phyloP scores from a whole-genome alignment of 1,284 basidiomycete genomes.

The Cutaneotrichosporon mucoides region DNA sequence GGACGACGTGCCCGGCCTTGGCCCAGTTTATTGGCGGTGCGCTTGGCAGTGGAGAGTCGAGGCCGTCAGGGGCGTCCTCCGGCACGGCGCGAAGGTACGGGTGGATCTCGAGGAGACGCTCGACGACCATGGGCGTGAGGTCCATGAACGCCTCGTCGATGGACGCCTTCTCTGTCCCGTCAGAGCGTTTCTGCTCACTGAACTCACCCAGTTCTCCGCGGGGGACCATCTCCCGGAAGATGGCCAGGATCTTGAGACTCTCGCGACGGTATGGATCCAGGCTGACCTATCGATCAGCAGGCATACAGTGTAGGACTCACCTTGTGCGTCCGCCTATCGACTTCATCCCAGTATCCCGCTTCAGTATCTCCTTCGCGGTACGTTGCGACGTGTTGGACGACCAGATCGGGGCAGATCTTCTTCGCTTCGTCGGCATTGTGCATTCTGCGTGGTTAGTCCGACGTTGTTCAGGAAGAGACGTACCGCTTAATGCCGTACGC shows the following conservation, averaged over 20 bases:
- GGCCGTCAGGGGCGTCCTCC: conserved; percentile 61
- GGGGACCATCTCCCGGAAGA: conserved; percentile 76
- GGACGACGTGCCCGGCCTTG: conserved; percentile 65
- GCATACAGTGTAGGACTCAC: conserved; percentile 50
- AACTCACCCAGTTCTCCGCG: conserved; percentile 61
- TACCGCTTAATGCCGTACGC: conserved; percentile 77
- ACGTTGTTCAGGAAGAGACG: conserved; percentile 1
- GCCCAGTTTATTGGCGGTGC: conserved; percentile 68
- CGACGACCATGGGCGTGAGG: conserved; percentile 70
- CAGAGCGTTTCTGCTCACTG: neutral
- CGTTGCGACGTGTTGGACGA: conserved; percentile 89
- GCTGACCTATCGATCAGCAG: conserved; percentile 62
- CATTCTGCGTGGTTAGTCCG: conserved; percentile 20
- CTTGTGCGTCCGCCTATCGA: conserved; percentile 87
- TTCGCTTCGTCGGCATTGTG: conserved; percentile 64
- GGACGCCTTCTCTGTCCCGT: conserved; percentile 64
- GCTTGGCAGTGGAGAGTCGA: conserved; percentile 76
- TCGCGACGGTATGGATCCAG: conserved; percentile 91
- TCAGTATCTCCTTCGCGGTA: conserved; percentile 77
- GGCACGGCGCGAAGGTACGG: conserved; percentile 72
- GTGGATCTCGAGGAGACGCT: conserved; percentile 65
- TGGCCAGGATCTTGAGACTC: conserved; percentile 78
- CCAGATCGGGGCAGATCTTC: conserved; percentile 77
- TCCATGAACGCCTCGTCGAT: conserved; percentile 80
- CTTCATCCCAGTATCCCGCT: conserved; percentile 82